phyloP scores from a whole-genome alignment of 495 filamentous ascomycete species.

The Trypethelium eluteriae region DNA sequence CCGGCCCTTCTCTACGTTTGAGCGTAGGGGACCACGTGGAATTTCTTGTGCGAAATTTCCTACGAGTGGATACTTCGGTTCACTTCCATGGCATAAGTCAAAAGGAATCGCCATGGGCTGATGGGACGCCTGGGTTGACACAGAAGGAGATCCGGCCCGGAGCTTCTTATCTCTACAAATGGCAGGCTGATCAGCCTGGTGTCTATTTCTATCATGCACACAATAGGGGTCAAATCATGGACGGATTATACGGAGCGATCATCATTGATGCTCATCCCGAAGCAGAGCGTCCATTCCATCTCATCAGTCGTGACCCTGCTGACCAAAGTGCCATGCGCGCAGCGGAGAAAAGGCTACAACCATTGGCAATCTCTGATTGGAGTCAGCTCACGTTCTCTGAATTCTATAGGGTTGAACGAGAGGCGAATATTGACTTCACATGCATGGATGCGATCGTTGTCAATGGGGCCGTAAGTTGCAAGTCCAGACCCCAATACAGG shows the following conservation, averaged over 20 bases:
- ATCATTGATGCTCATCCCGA: slow-evolving; percentile 11
- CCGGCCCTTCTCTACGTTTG: slow-evolving; percentile 10
- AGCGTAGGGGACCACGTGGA: slow-evolving; percentile 6
- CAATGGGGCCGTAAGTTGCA: slow-evolving; percentile 9
- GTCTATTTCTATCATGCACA: slow-evolving; percentile 15
- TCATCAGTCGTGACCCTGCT: background rate
- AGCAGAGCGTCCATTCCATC: slow-evolving; percentile 9
- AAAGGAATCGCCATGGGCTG: slow-evolving; percentile 11
- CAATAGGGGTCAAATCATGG: slow-evolving; percentile 14
- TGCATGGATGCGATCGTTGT: slow-evolving; percentile 15
- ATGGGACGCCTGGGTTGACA: slow-evolving; percentile 12
- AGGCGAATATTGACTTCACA: slow-evolving; percentile 15
- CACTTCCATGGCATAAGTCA: slow-evolving; percentile 16
- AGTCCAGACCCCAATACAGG: background rate
- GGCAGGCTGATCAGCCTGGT: slow-evolving; percentile 10
- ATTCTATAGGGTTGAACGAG: slow-evolving; percentile 12
- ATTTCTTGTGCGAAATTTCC: slow-evolving; percentile 9
- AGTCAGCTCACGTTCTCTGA: slow-evolving; percentile 5
- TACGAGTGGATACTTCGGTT: slow-evolving; percentile 10
- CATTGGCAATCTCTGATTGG: slow-evolving; percentile 10
- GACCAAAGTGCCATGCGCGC: slow-evolving; percentile 9
- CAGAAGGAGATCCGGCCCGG: slow-evolving; percentile 4
- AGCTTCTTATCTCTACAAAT: slow-evolving; percentile 14
- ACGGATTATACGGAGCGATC: slow-evolving; percentile 10
- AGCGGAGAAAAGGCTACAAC: slow-evolving; percentile 10